Evolutionary conservation across 164 flowering plant species (phyloP).

Genomic region (Santalum album): DNA sequence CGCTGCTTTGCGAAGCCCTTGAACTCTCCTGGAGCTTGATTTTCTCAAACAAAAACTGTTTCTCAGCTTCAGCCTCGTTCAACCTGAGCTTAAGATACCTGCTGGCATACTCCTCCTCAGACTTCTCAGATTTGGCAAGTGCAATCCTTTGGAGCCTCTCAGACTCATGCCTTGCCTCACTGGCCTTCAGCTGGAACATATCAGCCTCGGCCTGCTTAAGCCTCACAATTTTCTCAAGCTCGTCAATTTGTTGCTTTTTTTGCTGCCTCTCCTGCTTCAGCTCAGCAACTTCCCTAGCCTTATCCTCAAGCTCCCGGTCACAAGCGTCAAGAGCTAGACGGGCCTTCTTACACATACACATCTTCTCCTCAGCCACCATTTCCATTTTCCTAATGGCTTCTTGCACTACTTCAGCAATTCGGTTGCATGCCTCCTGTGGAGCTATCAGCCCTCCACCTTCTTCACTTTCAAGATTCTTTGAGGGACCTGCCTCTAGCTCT

Average conservation of each 20-base stretch:
- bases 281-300: slow-evolving; percentile 68
- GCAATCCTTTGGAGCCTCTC: slow-evolving; percentile 82
- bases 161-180: slow-evolving; percentile 91
- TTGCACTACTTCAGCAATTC: slow-evolving; percentile 87
- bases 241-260: slow-evolving; percentile 79
- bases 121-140: slow-evolving; percentile 75
- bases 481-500: slow-evolving; percentile 76
- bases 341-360: slow-evolving; percentile 79
- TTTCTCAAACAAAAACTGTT: slow-evolving; percentile 83
- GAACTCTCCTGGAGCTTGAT: slow-evolving; percentile 86
- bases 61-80: slow-evolving; percentile 95
- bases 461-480: slow-evolving; percentile 55
- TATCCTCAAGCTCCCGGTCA: slow-evolving; percentile 82
- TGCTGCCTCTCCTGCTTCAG: slow-evolving; percentile 70
- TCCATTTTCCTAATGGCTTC: slow-evolving; percentile 95
- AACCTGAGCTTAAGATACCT: slow-evolving; percentile 74
- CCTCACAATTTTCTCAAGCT: slow-evolving; percentile 81
- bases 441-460: slow-evolving; percentile 69
- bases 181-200: slow-evolving; percentile 95
- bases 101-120: slow-evolving; percentile 92
- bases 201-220: slow-evolving; percentile 96
- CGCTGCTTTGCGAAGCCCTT: slow-evolving; percentile 42
- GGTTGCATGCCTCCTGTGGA: slow-evolving; percentile 89
- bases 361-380: slow-evolving; percentile 89
- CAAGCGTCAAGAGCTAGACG: slow-evolving; percentile 69